A percentile compares a stretch with the other conserved stretches of the same genome.
Conservation (phyloP, 1,139 yeast genomes). For the Suhomyces panamericanus region DNA sequence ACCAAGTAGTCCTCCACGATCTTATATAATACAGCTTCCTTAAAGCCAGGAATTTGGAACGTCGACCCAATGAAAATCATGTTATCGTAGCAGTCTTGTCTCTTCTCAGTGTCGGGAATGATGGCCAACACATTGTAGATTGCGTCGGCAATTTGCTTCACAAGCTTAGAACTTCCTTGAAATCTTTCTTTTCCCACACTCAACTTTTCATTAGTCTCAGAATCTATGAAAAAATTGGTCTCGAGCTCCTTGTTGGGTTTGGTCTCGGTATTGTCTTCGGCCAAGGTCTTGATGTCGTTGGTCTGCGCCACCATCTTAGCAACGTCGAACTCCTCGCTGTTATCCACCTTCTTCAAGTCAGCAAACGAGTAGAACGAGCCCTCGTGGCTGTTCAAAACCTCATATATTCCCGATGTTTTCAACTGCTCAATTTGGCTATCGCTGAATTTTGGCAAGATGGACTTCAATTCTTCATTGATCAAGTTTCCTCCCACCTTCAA, state of each 20-base stretch:
- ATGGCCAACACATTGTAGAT: slow-evolving; percentile 54
- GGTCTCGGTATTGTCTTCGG: slow-evolving; percentile 27
- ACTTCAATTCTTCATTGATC: slow-evolving; percentile 55
- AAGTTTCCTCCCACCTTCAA: slow-evolving; percentile 61
- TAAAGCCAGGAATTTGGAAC: slow-evolving; percentile 70
- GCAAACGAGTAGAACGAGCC: slow-evolving; percentile 61
- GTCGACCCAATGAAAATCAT: slow-evolving; percentile 79
- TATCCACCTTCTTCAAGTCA: slow-evolving; percentile 39
- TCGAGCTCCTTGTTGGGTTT: slow-evolving; percentile 63
- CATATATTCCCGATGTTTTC: slow-evolving; percentile 74
- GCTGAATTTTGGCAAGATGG: slow-evolving; percentile 58
- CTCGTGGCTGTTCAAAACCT: slow-evolving; percentile 61
- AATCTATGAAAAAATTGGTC: slow-evolving; percentile 64
- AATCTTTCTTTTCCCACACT: slow-evolving; percentile 85
- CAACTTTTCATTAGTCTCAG: slow-evolving; percentile 48
- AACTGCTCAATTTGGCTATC: slow-evolving; percentile 67
- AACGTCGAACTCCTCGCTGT: slow-evolving; percentile 77
- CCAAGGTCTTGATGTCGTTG: slow-evolving; percentile 44
- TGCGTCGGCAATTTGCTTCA: slow-evolving; percentile 53
- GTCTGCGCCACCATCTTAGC: slow-evolving; percentile 85
- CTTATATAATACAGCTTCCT: slow-evolving; percentile 63
- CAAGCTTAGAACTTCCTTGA: slow-evolving; percentile 65
- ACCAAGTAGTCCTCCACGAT: slow-evolving; percentile 61
- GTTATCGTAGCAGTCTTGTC: slow-evolving; percentile 88
- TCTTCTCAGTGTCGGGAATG: slow-evolving; percentile 66